Base-by-base conservation (phyloP, 495 filamentous ascomycete genomes). In the Pyrenula aspistea region DNA sequence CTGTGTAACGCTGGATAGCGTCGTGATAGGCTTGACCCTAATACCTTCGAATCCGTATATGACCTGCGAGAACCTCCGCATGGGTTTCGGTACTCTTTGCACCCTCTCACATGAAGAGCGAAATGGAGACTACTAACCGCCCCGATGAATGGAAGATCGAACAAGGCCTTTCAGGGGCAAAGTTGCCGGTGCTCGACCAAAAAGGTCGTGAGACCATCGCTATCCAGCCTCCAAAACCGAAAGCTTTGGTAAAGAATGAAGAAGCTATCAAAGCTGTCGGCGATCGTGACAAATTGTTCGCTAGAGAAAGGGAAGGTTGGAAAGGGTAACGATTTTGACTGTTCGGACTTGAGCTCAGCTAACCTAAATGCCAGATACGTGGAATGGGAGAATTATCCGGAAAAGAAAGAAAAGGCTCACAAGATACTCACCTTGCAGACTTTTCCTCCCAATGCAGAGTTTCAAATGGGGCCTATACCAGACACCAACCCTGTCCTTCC, bases 381-480 rank as follows among this genome's bases (percentile, higher is more conserved):
- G 2, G 84, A 88, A 63, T 87, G 83, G 84, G 84, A 86, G 62
- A 74, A 77, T 12, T 83, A 85, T 55, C 84, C 83, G 0, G 82
- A 85, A 49, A 85, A 84, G 66, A 80, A 82, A 61, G 70, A 72
- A 51, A 67, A 70, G 49, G 84, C 80, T 12, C 70, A 75, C n/a
- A 67, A 78, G 48, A 74, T 85, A 53, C 61, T 87, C 3, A 65
- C 67, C n/a, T 68, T 71, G 25, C 78, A 85, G 52, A 74, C 74
- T 31, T 86, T 86, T 54, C 70, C 75, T 0, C 65, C 72, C 25
- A 72, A 73, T 42, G 81, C 83, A 0, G 83, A 85, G 59, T 86
- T 78, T 59, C 77, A 82, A 57, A 70, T 84, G 1, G 74, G 62
- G 3, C 80, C 79, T 0, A 72, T 86, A 15, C 83, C 83, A 2